A percentile compares a stretch with the other conserved stretches of the same genome.
phyloP scores from a whole-genome alignment of 345 rosid genomes.

The Eucalyptus decipiens region DNA sequence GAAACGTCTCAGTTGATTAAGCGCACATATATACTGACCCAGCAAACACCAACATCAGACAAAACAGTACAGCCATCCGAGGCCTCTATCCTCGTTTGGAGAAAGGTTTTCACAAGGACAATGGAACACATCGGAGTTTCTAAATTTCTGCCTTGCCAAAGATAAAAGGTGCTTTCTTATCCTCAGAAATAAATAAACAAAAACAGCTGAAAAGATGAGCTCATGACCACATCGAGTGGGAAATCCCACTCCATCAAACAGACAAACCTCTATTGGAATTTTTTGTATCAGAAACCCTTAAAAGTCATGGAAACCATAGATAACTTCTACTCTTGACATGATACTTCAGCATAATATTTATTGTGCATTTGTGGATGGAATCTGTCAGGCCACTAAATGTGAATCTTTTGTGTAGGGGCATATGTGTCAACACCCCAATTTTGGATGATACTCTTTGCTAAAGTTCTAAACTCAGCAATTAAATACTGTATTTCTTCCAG shows the following conservation, averaged over 20 bases:
- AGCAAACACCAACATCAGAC: neutral
- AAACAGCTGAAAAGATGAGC: neutral
- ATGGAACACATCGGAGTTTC: neutral
- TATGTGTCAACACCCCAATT: neutral
- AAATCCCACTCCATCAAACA: neutral
- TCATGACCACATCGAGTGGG: neutral
- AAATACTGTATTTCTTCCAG: neutral
- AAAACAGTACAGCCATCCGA: neutral
- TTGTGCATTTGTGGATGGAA: neutral
- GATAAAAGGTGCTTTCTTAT: neutral
- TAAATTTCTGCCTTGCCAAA: neutral
- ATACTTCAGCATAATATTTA: neutral
- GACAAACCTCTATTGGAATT: neutral
- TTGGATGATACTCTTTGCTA: neutral
- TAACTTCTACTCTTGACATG: neutral
- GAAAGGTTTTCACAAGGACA: neutral
- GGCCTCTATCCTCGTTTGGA: neutral
- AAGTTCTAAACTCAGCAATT: neutral
- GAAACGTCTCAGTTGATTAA: neutral
- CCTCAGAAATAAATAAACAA: neutral
- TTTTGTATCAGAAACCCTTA: neutral
- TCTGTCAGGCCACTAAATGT: neutral
- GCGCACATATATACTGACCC: neutral
- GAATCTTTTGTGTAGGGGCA: neutral
- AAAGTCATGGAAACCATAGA: neutral